Conservation (phyloP, 345 rosid genomes). For the Citrus reticulata region DNA sequence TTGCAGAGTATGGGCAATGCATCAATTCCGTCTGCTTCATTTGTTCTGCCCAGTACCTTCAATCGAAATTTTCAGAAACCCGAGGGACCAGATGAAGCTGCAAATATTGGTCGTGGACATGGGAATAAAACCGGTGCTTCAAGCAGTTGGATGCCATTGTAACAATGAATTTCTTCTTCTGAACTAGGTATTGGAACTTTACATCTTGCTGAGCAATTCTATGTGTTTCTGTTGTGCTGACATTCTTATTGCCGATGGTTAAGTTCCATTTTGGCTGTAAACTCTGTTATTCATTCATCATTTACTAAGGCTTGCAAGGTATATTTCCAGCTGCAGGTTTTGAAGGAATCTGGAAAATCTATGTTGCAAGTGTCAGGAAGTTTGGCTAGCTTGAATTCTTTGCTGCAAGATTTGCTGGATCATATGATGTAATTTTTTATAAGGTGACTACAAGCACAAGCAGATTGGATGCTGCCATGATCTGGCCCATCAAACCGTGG, state of each 20-base stretch:
- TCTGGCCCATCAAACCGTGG: slow-evolving; percentile 17
- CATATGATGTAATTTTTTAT: slow-evolving; percentile 5
- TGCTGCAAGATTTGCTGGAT: slow-evolving; percentile 1
- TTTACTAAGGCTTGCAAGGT: background rate
- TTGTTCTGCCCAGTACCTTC: slow-evolving; percentile 16
- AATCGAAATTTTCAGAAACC: slow-evolving; percentile 23
- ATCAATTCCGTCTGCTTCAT: slow-evolving; percentile 26
- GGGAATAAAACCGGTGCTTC: slow-evolving; percentile 32
- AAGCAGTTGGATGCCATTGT: slow-evolving; percentile 33
- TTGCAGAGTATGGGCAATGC: slow-evolving; percentile 24
- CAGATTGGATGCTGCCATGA: slow-evolving; percentile 22
- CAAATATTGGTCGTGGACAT: slow-evolving; percentile 13
- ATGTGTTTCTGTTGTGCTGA: background rate
- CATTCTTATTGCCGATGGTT: background rate
- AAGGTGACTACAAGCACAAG: slow-evolving; percentile 24
- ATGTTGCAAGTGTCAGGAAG: slow-evolving; percentile 16
- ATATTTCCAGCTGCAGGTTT: slow-evolving; percentile 17
- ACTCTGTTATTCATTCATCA: slow-evolving; percentile 1
- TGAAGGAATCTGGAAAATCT: slow-evolving; percentile 5
- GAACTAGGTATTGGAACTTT: slow-evolving; percentile 18
- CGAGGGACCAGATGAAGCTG: slow-evolving; percentile 23
- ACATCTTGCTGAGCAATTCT: background rate
- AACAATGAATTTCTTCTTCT: slow-evolving; percentile 28
- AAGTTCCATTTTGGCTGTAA: background rate
- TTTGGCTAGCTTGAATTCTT: slow-evolving; percentile 13